Percentiles rank a stretch among this genome's conserved stretches.
Conservation (phyloP, 371 early-diverging fungal genomes). For the Saksenaea vasiformis region DNA sequence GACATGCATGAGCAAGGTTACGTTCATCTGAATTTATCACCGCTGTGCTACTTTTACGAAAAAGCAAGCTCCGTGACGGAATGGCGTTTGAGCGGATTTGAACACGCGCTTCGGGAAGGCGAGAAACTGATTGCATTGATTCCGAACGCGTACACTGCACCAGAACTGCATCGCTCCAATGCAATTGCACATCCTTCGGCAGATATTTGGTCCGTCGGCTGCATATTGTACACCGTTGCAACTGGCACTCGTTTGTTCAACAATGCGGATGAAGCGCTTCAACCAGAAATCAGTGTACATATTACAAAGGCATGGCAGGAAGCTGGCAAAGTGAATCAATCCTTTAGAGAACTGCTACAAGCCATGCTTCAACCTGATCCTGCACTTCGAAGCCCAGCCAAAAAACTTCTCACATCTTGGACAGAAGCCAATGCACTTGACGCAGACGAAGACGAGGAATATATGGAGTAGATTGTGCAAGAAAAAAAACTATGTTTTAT, state of each 20-base stretch:
- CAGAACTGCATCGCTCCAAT: constrained; percentile 2
- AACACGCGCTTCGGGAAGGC: constrained; percentile 10
- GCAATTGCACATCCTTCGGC: constrained; percentile 1
- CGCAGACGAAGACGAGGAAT: constrained; percentile 10
- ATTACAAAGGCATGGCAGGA: constrained; percentile 12
- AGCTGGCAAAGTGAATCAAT: constrained; percentile 8
- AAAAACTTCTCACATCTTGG: constrained; percentile 11
- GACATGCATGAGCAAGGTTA: constrained; percentile 18
- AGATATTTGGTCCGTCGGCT: constrained; percentile 24
- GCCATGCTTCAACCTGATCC: constrained; percentile 20
- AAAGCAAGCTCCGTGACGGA: constrained; percentile 13
- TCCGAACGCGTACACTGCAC: constrained; percentile 16
- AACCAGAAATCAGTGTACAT: constrained; percentile 5
- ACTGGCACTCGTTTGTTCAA: constrained; percentile 10
- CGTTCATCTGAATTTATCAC: constrained; percentile 14
- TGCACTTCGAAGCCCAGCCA: constrained; percentile 6
- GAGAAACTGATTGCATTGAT: background rate
- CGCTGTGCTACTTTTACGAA: constrained; percentile 13
- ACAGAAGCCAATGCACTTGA: constrained; percentile 14
- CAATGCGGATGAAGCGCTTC: background rate
- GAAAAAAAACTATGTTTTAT: too few relatives aligned
- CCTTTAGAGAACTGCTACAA: constrained; percentile 10
- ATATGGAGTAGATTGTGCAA: background rate
- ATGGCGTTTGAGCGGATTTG: constrained; percentile 15
- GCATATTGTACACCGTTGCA: constrained; percentile 16